These are phyloP conservation scores for Lentinula guzmanii DNA, from an alignment of 768 basidiomycete genomes.

Conservation along the genomic window DNA sequence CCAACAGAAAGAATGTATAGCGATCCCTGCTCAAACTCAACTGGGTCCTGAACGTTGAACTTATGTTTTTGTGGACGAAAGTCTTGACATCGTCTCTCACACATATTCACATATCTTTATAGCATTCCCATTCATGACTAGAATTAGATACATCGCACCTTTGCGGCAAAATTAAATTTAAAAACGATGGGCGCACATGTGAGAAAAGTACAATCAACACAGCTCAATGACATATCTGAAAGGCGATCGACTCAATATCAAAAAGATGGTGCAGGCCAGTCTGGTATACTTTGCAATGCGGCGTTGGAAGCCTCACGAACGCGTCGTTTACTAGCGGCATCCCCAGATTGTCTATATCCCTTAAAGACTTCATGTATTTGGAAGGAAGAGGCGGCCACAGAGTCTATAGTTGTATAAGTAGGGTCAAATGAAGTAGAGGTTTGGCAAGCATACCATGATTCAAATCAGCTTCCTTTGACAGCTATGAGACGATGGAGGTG, in stretches of 20 bases:
- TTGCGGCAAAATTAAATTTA: not conserved
- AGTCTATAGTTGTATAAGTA: slow-evolving; percentile 33
- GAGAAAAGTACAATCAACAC: too few relatives aligned
- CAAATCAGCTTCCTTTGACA: slow-evolving; percentile 49
- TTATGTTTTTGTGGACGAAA: not conserved
- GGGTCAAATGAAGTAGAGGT: not conserved
- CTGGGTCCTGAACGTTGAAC: not conserved
- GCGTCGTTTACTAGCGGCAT: slow-evolving; percentile 63
- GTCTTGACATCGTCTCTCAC: not conserved
- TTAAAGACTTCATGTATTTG: slow-evolving; percentile 72
- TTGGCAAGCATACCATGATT: slow-evolving; percentile 37
- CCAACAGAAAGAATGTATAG: slow-evolving; percentile 63
- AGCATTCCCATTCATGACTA: not conserved
- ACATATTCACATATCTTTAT: slow-evolving; percentile 1
- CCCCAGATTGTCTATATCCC: slow-evolving; percentile 71
- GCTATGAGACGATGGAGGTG: slow-evolving; percentile 21
- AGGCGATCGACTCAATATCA: slow-evolving; percentile 12
- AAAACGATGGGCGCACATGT: not conserved
- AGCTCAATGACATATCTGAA: not conserved
- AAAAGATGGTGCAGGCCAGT: slow-evolving; percentile 54
- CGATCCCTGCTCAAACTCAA: slow-evolving; percentile 41
- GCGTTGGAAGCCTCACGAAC: slow-evolving; percentile 79
- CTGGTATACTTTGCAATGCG: slow-evolving; percentile 63
- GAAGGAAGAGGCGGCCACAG: slow-evolving; percentile 62
- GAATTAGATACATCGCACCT: not conserved